phyloP scores from a whole-genome alignment of 176 grass and related monocot species.

The Coix lacrymajobi region DNA sequence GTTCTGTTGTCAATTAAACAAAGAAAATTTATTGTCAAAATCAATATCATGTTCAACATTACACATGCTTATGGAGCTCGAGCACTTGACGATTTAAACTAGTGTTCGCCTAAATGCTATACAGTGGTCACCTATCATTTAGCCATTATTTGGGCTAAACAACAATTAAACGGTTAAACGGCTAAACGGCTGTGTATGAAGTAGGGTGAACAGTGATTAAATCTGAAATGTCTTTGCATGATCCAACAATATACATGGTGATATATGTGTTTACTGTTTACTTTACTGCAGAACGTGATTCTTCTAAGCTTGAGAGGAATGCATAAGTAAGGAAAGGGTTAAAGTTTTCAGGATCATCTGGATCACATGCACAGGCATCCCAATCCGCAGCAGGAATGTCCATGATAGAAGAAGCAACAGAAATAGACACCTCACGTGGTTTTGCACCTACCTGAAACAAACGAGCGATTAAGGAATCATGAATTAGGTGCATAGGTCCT shows the following conservation, averaged over 20 bases:
- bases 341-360: slow-evolving; percentile 46
- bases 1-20: neutral
- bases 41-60: neutral
- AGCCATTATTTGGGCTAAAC: neutral
- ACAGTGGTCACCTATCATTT: neutral
- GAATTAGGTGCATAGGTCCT: slow-evolving; percentile 5
- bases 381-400: slow-evolving; percentile 70
- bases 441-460: slow-evolving; percentile 40
- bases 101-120: neutral
- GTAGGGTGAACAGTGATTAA: neutral
- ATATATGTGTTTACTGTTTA: slow-evolving; percentile 22
- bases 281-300: slow-evolving; percentile 80
- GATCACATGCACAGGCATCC: slow-evolving; percentile 80
- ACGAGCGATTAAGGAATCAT: slow-evolving; percentile 23
- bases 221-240: neutral
- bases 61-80: neutral
- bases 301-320: slow-evolving; percentile 94
- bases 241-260: slow-evolving; percentile 2
- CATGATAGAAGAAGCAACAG: slow-evolving; percentile 70
- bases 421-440: slow-evolving; percentile 54
- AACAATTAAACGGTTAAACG: neutral
- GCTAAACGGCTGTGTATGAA: neutral
- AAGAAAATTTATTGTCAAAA: neutral
- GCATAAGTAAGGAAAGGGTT: slow-evolving; percentile 91
- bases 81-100: neutral